Evolutionary conservation across 2,329 filamentous ascomycete genomes (phyloP).

Genomic region (Penicillium sp.): DNA sequence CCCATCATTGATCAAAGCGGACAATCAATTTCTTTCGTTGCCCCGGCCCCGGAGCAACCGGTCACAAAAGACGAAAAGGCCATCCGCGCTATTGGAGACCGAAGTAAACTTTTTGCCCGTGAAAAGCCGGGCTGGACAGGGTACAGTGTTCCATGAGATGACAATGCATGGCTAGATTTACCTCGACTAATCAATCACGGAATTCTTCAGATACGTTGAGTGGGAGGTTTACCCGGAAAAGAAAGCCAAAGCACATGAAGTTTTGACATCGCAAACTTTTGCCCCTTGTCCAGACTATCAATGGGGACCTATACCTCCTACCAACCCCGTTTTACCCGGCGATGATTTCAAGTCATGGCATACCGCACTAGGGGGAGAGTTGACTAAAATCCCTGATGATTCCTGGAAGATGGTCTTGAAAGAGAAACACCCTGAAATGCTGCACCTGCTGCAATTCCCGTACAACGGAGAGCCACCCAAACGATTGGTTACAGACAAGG

Average conservation of each 20-base stretch:
- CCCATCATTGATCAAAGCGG: slow-evolving; percentile 52
- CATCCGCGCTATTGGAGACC: slow-evolving; percentile 45
- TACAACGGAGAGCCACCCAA: slow-evolving; percentile 67
- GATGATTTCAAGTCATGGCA: slow-evolving; percentile 63
- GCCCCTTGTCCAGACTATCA: slow-evolving; percentile 56
- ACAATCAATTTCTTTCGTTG: slow-evolving; percentile 33
- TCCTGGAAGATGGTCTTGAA: slow-evolving; percentile 58
- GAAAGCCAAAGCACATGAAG: slow-evolving; percentile 60
- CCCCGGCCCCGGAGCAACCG: slow-evolving; percentile 28
- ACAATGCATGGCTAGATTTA: slow-evolving; percentile 1
- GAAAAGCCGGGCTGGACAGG: slow-evolving; percentile 53
- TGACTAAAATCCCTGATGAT: slow-evolving; percentile 56
- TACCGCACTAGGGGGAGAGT: slow-evolving; percentile 52
- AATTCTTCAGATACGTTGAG: slow-evolving; percentile 58
- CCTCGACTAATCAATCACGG: not conserved
- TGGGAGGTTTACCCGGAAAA: slow-evolving; percentile 72
- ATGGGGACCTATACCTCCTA: slow-evolving; percentile 56
- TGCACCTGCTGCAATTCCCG: slow-evolving; percentile 64
- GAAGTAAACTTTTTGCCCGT: slow-evolving; percentile 42
- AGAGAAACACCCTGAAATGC: slow-evolving; percentile 63
- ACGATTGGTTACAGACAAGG: slow-evolving; percentile 56
- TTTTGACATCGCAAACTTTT: slow-evolving; percentile 58
- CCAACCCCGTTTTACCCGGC: slow-evolving; percentile 61
- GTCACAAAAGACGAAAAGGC: slow-evolving; percentile 44
- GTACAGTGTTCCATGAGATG: slow-evolving; percentile 22